Conservation (phyloP, 2,329 filamentous ascomycete species). For the Fusarium fracticaudum region DNA sequence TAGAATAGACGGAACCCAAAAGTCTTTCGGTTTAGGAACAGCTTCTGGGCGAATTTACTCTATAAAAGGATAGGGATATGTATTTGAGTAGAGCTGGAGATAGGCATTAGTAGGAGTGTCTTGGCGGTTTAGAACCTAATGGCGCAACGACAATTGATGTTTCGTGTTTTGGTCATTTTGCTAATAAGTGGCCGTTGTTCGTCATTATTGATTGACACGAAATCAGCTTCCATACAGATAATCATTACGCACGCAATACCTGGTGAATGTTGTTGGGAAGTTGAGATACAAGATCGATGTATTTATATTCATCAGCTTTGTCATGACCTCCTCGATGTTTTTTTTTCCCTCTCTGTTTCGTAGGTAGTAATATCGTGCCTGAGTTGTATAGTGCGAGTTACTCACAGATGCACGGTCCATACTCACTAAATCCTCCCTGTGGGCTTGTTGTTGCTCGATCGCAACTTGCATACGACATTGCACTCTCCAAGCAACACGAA, state of each 20-base stretch:
- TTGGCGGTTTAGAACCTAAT: conserved; percentile 43
- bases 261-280: neutral
- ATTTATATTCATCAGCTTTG: neutral
- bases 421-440: neutral
- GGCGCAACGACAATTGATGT: conserved; percentile 44
- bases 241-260: neutral
- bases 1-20: conserved; percentile 66
- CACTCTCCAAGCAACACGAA: neutral
- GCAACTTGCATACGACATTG: conserved; percentile 20
- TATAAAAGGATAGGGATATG: conserved; percentile 39
- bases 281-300: neutral
- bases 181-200: neutral
- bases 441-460: neutral
- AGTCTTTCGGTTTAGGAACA: conserved; percentile 29
- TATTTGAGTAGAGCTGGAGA: conserved; percentile 30
- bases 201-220: neutral
- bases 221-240: neutral
- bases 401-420: neutral
- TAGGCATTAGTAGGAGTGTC: conserved; percentile 40
- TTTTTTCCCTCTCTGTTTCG: too few relatives aligned
- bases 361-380: neutral
- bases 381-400: neutral
- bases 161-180: conserved; percentile 23
- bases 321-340: neutral
- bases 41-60: conserved; percentile 25